phyloP scores from a whole-genome alignment of 2,329 filamentous ascomycete species.

The Penicillium olsonii region DNA sequence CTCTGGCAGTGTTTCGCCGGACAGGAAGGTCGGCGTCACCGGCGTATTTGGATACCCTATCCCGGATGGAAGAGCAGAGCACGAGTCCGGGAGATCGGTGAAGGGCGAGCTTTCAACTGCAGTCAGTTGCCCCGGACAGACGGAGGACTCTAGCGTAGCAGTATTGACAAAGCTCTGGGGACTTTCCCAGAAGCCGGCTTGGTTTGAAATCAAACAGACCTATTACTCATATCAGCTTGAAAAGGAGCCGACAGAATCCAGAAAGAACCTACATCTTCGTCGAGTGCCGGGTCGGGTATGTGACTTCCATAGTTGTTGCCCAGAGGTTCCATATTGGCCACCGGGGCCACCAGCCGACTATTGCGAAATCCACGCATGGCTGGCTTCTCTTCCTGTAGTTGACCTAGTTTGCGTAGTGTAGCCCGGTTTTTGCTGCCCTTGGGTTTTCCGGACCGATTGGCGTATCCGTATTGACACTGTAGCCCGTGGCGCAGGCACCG shows the following conservation, averaged over 20 bases:
- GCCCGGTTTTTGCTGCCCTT: slow-evolving; percentile 44
- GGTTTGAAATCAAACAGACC: slow-evolving; percentile 21
- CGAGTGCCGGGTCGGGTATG: slow-evolving; percentile 14
- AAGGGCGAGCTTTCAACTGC: slow-evolving; percentile 19
- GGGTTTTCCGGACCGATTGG: slow-evolving; percentile 42
- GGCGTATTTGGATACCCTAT: slow-evolving; percentile 28
- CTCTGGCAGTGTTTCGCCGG: slow-evolving; percentile 31
- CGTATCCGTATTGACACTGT: slow-evolving; percentile 40
- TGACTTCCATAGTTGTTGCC: slow-evolving; percentile 8
- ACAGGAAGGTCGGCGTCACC: slow-evolving; percentile 33
- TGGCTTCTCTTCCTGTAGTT: slow-evolving; percentile 35
- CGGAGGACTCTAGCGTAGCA: slow-evolving; percentile 19
- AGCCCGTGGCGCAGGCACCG: slow-evolving; percentile 41
- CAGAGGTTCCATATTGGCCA: slow-evolving; percentile 14
- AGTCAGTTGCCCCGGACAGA: slow-evolving; percentile 18
- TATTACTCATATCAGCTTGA: not conserved
- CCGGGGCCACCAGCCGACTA: slow-evolving; percentile 14
- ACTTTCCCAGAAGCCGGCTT: slow-evolving; percentile 29
- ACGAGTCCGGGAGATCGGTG: slow-evolving; percentile 17
- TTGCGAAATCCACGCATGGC: slow-evolving; percentile 19
- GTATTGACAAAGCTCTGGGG: slow-evolving; percentile 24
- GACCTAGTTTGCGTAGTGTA: slow-evolving; percentile 38
- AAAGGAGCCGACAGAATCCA: not conserved
- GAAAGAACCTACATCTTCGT: slow-evolving; percentile 20
- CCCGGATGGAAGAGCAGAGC: slow-evolving; percentile 18